These are phyloP conservation scores for Polyplosphaeria fusca DNA, from an alignment of 495 filamentous ascomycete genomes.

Conservation along the genomic window DNA sequence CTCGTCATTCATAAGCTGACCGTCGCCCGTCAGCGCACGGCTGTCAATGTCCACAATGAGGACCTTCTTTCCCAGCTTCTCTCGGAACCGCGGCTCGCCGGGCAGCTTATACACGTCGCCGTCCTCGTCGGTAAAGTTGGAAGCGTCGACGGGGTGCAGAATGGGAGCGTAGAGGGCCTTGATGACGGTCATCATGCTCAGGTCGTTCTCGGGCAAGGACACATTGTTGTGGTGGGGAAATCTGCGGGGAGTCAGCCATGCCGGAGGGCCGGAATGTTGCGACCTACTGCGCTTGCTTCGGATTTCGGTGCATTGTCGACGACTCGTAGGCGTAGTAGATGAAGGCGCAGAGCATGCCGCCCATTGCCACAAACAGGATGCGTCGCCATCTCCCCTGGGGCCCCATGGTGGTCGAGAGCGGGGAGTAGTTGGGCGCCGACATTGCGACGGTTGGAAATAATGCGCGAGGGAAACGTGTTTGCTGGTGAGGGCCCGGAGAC, in stretches of 20 bases:
- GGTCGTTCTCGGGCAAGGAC: constrained; percentile 10
- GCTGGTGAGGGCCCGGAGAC: too few species aligned
- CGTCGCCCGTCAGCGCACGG: constrained; percentile 21
- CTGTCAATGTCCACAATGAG: constrained; percentile 33
- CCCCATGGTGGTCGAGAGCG: constrained; percentile 10
- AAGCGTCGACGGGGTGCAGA: constrained; percentile 25
- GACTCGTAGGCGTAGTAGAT: constrained; percentile 26
- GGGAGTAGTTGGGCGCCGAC: constrained; percentile 5
- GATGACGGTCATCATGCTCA: constrained; percentile 26
- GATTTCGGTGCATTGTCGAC: constrained; percentile 5
- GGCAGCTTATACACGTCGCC: constrained; percentile 21
- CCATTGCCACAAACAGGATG: constrained; percentile 25
- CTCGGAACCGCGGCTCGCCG: constrained; percentile 24
- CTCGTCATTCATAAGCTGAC: constrained; percentile 31
- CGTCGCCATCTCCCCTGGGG: constrained; percentile 31
- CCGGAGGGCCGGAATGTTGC: too few species aligned
- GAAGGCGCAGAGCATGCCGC: constrained; percentile 25
- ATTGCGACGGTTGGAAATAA: too few species aligned
- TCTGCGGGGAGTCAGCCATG: not conserved
- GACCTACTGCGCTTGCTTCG: constrained; percentile 16
- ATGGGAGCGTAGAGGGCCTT: constrained; percentile 28
- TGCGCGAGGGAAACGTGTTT: too few species aligned
- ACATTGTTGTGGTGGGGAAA: constrained; percentile 12
- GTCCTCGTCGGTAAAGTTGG: constrained; percentile 33
- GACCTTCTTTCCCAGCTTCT: constrained; percentile 33